phyloP scores from a whole-genome alignment of 2,329 filamentous ascomycete species.

The Sporothrix phasma region DNA sequence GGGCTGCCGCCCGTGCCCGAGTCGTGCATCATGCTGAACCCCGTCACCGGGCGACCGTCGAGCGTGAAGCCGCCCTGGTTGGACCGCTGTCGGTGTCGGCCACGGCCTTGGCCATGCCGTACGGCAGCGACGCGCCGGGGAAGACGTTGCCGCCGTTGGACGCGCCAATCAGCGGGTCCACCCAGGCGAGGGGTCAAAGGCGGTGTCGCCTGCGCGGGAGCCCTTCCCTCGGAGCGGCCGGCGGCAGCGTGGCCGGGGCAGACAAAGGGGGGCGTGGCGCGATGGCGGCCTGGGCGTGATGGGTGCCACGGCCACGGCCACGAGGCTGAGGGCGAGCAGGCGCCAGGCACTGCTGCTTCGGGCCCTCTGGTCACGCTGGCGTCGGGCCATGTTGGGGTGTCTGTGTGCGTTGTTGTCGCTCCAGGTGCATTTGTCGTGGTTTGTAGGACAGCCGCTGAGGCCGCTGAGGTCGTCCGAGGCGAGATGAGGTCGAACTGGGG shows the following conservation, averaged over 20 bases:
- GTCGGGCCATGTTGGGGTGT: no score
- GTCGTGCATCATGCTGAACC: slow-evolving; percentile 50
- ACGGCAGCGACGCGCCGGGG: slow-evolving; percentile 34
- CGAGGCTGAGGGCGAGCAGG: neutral
- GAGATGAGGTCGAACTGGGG: no score
- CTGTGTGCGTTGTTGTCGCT: neutral
- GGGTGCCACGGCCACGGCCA: no score
- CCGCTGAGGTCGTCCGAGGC: neutral
- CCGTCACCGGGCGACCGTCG: slow-evolving; percentile 39
- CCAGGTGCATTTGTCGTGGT: neutral
- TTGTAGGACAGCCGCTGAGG: neutral
- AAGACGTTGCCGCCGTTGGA: slow-evolving; percentile 36
- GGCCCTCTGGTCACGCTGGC: neutral
- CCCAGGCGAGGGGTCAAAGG: slow-evolving; percentile 20
- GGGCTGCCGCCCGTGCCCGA: slow-evolving; percentile 48
- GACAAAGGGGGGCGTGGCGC: neutral
- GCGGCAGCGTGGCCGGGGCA: neutral
- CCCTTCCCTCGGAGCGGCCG: neutral
- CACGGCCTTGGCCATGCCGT: slow-evolving; percentile 46
- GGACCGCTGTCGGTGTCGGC: slow-evolving; percentile 43
- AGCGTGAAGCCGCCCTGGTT: slow-evolving; percentile 50
- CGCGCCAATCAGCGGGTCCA: slow-evolving; percentile 34
- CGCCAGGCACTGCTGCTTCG: neutral
- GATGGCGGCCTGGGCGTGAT: no score
- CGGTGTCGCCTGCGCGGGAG: neutral